A percentile compares a stretch with the other conserved stretches of the same genome.
Evolutionary conservation across 257 asterid genomes (phyloP).

Genomic region (Ilex aquifolium): DNA sequence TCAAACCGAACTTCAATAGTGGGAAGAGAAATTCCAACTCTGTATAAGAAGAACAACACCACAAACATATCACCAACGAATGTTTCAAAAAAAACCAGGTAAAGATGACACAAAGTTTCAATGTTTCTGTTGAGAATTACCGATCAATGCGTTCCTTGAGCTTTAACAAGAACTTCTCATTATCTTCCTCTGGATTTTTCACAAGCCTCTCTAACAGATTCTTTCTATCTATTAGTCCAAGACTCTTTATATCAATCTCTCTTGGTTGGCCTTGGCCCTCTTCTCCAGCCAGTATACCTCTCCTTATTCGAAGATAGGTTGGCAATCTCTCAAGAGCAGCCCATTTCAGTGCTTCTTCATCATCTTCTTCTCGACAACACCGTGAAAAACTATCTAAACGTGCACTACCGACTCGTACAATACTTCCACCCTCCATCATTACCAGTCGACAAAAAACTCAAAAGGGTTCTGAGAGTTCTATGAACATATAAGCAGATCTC

Average conservation of each 20-base stretch:
- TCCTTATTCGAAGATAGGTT: conserved; percentile 55
- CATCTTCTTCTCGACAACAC: conserved; percentile 52
- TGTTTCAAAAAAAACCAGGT: neutral
- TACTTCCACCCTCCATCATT: conserved; percentile 50
- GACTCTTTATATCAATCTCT: conserved; percentile 57
- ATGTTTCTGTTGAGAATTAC: conserved; percentile 22
- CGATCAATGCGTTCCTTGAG: conserved; percentile 63
- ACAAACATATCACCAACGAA: neutral
- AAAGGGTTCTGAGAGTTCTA: conserved; percentile 8
- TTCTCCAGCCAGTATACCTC: conserved; percentile 56
- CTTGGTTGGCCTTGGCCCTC: conserved; percentile 32
- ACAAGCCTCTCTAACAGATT: conserved; percentile 63
- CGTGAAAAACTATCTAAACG: conserved; percentile 60
- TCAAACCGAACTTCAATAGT: conserved; percentile 80
- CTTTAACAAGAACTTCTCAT: conserved; percentile 68
- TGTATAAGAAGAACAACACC: conserved; percentile 15
- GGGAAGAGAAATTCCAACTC: conserved; percentile 80
- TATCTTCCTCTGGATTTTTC: conserved; percentile 67
- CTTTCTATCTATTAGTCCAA: conserved; percentile 60
- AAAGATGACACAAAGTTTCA: neutral
- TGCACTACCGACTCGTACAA: conserved; percentile 43
- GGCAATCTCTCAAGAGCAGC: conserved; percentile 85
- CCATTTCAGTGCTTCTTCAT: conserved; percentile 87
- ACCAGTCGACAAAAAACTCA: conserved; percentile 7
- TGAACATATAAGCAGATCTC: too few relatives aligned